Percentiles rank a stretch among this genome's conserved stretches.
Evolutionary conservation across 495 filamentous ascomycete species (phyloP).

Genomic region (Trichoderma gamsii): DNA sequence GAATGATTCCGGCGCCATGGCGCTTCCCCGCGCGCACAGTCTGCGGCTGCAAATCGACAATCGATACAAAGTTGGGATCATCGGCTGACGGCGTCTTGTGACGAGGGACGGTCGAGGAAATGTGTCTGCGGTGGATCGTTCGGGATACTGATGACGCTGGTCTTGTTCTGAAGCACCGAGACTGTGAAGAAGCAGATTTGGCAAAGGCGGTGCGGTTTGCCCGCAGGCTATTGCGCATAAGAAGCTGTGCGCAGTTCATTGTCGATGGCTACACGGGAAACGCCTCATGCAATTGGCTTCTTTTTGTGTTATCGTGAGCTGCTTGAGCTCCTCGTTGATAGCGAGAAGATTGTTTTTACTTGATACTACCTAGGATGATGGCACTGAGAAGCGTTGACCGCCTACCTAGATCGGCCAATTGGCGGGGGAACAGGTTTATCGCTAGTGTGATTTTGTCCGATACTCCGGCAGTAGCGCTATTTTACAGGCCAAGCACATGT

Average conservation of each 20-base stretch:
- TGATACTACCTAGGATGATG: neutral
- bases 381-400: neutral
- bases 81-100: conserved; percentile 46
- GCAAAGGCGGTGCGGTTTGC: neutral
- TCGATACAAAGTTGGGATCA: conserved; percentile 65
- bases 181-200: neutral
- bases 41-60: conserved; percentile 76
- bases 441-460: too few species aligned
- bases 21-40: conserved; percentile 64
- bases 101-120: conserved; percentile 27
- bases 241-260: conserved; percentile 12
- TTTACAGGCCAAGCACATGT: too few species aligned
- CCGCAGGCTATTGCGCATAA: neutral
- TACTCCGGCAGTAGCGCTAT: too few species aligned
- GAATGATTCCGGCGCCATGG: conserved; percentile 76
- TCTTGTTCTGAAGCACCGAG: neutral
- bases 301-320: neutral
- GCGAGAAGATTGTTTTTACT: neutral
- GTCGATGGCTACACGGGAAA: neutral
- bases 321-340: neutral
- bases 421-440: neutral
- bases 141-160: neutral
- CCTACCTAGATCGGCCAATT: neutral
- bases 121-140: conserved; percentile 23
- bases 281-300: neutral